Conservation (phyloP, 305 asterid genomes). For the Fraxinus sp. region DNA sequence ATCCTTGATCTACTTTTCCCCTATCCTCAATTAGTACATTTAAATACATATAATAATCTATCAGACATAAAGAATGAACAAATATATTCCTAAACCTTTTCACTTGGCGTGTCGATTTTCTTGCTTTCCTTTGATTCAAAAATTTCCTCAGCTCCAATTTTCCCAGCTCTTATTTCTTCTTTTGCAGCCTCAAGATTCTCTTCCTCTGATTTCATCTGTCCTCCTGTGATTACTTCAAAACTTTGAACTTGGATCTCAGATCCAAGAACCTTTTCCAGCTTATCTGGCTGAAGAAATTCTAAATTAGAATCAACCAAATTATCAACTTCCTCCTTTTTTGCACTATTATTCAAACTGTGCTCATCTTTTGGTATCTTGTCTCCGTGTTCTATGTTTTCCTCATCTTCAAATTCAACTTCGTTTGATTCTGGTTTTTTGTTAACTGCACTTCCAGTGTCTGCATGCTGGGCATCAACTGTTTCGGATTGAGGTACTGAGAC, state of each 20-base stretch:
- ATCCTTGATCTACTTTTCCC: slow-evolving; percentile 36
- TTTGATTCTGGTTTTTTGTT: slow-evolving; percentile 23
- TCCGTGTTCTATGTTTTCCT: slow-evolving; percentile 5
- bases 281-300: slow-evolving; percentile 10
- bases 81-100: slow-evolving; percentile 35
- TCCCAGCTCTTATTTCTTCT: slow-evolving; percentile 21
- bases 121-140: slow-evolving; percentile 21
- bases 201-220: slow-evolving; percentile 26
- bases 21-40: slow-evolving; percentile 22
- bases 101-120: slow-evolving; percentile 23
- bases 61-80: slow-evolving; percentile 13
- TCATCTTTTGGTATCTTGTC: slow-evolving; percentile 14
- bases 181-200: slow-evolving; percentile 27
- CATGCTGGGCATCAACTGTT: slow-evolving; percentile 9
- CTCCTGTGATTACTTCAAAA: slow-evolving; percentile 23
- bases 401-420: slow-evolving; percentile 18
- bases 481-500: slow-evolving; percentile 1
- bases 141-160: slow-evolving; percentile 24
- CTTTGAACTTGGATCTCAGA: slow-evolving; percentile 29
- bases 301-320: slow-evolving; percentile 1
- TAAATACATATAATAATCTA: slow-evolving; percentile 1
- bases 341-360: background rate
- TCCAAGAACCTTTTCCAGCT: slow-evolving; percentile 25
- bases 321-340: slow-evolving; percentile 11
- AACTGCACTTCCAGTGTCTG: background rate